Evolutionary conservation across 768 basidiomycete species (phyloP).

Genomic region (Multifurca ochricompacta): DNA sequence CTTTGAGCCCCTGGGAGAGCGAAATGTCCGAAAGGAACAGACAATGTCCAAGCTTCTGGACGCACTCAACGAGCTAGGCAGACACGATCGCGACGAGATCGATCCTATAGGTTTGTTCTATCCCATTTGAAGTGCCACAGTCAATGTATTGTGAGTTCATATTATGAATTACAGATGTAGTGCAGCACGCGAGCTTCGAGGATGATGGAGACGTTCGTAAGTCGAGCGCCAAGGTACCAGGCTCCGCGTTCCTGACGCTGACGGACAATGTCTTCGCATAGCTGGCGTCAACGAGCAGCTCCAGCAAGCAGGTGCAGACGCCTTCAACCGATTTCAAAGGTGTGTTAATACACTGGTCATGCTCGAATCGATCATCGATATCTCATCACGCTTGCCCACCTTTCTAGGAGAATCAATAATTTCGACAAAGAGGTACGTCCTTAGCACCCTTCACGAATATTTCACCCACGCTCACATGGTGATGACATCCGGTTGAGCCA

Average conservation of each 20-base stretch:
- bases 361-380: conserved; percentile 1
- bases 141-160: neutral
- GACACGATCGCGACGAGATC: conserved; percentile 30
- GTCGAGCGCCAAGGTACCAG: conserved; percentile 27
- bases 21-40: conserved; percentile 31
- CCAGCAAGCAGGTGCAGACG: conserved; percentile 57
- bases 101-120: conserved; percentile 25
- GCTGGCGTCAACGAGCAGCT: conserved; percentile 63
- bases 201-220: conserved; percentile 62
- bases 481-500: conserved; percentile 23
- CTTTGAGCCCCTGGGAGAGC: conserved; percentile 4
- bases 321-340: conserved; percentile 59
- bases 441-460: conserved; percentile 2
- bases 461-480: conserved; percentile 9
- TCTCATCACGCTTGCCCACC: conserved; percentile 5
- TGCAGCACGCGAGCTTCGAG: conserved; percentile 45
- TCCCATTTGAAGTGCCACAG: neutral
- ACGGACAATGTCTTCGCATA: conserved; percentile 21
- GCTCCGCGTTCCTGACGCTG: neutral
- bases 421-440: conserved; percentile 54
- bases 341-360: conserved; percentile 24
- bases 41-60: conserved; percentile 43
- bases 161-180: conserved; percentile 13
- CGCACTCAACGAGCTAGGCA: conserved; percentile 36
- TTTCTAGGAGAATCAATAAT: conserved; percentile 46